Base-by-base conservation (phyloP, 2,329 filamentous ascomycete species). In the Daldinia eschscholtzii region DNA sequence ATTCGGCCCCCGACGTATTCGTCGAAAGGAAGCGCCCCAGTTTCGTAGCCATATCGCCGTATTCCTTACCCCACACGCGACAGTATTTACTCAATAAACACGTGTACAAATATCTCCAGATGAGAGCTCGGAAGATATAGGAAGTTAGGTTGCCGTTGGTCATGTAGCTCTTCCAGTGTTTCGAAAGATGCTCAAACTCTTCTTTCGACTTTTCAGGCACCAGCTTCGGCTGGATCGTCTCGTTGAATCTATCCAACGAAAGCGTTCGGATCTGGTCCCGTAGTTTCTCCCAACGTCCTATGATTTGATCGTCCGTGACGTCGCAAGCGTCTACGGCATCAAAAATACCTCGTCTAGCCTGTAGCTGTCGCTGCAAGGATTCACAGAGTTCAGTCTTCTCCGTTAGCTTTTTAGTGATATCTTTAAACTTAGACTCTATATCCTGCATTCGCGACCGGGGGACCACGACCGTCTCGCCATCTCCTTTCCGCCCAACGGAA, bases 41-140 rank as follows among this genome's bases (percentile, higher is more conserved):
- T 26, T 65, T 67, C 44, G 18, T 44, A 6, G 75, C 52, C n/a
- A 58, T 61, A 13, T 57, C 65, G 57, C 72, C 67, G 39, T 72
- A 12, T 6, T 75, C 67, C 44, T 64, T 70, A 15, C 76, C 76
- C 71, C 73, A 77, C 18, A 72, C 65, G 28, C 72, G 71, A 39
- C 72, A 74, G 41, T 56, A 61, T 10, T 72, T 68, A 10, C 61
- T 55, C 59, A 78, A 73, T 12, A 76, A 64, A 7, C 69, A 69
- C n/a, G 72, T 70, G 41, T 70, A 39, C 33, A 78, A 56, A 44
- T 75, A 76, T 26, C 75, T 72, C 77, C 77, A 78, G 61, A 78
- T 73, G 28, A 78, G 70, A 1, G 75, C 76, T 10, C 74, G 75
- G 53, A 78, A 72, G 9, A 78, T 52, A 58, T 76, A 77, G 66